Evolutionary conservation across 2,329 filamentous ascomycete species (phyloP).

Genomic region (Aspergillus sp.): DNA sequence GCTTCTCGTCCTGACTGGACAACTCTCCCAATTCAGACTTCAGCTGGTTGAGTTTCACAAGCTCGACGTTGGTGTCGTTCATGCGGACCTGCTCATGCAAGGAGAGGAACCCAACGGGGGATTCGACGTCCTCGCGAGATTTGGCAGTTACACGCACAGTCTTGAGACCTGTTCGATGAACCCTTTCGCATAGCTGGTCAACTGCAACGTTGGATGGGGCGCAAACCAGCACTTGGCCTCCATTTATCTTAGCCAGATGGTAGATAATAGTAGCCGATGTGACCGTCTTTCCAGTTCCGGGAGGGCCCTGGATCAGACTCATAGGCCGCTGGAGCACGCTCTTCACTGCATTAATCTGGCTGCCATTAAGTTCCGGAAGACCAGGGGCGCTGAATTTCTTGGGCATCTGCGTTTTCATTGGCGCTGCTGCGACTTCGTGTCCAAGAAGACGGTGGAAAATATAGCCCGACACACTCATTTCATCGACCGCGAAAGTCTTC

Average conservation of each 20-base stretch:
- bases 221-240: slow-evolving; percentile 88
- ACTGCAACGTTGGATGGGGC: slow-evolving; percentile 97
- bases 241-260: slow-evolving; percentile 89
- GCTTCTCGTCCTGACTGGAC: slow-evolving; percentile 94
- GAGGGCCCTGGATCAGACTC: slow-evolving; percentile 91
- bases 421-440: slow-evolving; percentile 85
- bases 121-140: slow-evolving; percentile 96
- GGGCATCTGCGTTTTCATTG: slow-evolving; percentile 90
- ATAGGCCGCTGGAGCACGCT: slow-evolving; percentile 87
- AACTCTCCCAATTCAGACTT: slow-evolving; percentile 87
- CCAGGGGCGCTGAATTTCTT: slow-evolving; percentile 96
- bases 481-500: slow-evolving; percentile 97
- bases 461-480: slow-evolving; percentile 96
- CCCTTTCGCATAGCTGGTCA: slow-evolving; percentile 93
- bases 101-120: slow-evolving; percentile 90
- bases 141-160: slow-evolving; percentile 97
- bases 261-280: slow-evolving; percentile 98
- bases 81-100: slow-evolving; percentile 95
- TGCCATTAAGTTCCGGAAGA: slow-evolving; percentile 86
- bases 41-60: slow-evolving; percentile 84
- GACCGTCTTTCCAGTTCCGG: slow-evolving; percentile 95
- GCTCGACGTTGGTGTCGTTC: slow-evolving; percentile 90
- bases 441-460: slow-evolving; percentile 96
- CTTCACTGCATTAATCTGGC: slow-evolving; percentile 93
- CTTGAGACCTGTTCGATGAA: slow-evolving; percentile 89